Base-by-base conservation (phyloP, 75 land plant species). In the Ceratopteris richardii region DNA sequence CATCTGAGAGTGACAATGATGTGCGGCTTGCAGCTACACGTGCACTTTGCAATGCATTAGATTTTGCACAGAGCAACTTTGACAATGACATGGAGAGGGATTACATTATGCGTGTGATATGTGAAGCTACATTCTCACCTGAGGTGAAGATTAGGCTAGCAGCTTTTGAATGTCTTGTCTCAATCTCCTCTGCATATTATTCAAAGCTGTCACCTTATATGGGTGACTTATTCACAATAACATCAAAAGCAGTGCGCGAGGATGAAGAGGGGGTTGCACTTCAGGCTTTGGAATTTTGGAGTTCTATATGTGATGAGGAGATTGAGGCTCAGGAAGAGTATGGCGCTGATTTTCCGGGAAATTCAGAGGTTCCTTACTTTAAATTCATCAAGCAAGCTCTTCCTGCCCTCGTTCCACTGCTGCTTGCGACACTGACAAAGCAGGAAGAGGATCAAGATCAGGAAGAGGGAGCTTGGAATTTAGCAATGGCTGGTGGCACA, bases 401-500 rank as follows among this genome's bases (percentile, higher is more conserved):
- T 37, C 97, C 90, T 62, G 92, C 84, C 17, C 78, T 91, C 40
- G 97, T 91, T 2, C 97, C 97, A 0, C 48, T 91, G 83, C 42
- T 91, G 31, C 54, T 91, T 64, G 97, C 87, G 56, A 91, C 93
- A 41, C 70, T 90, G 30, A 77, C 85, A 4, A 90, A 90, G 81
- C 96, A 90, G 63, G 96, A 90, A 47, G 92, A 87, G 29, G 88
- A 84, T 53, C 93, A 82, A 64, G 97, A 92, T 78, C 93, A 77
- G 66, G 97, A 87, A 60, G 97, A 91, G 57, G 93, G 83, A 2
- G 92, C 88, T 31, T 91, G 97, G 96, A 87, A 87, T 61, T 39
- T 90, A 52, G 77, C 96, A 10, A 90, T 90, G 96, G 96, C 92
- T 68, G 96, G 92, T 0, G 96, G 96, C 10, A 90, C 96, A 28